Base-by-base conservation (phyloP, 345 rosid genomes). In the Ailanthus altissimus region DNA sequence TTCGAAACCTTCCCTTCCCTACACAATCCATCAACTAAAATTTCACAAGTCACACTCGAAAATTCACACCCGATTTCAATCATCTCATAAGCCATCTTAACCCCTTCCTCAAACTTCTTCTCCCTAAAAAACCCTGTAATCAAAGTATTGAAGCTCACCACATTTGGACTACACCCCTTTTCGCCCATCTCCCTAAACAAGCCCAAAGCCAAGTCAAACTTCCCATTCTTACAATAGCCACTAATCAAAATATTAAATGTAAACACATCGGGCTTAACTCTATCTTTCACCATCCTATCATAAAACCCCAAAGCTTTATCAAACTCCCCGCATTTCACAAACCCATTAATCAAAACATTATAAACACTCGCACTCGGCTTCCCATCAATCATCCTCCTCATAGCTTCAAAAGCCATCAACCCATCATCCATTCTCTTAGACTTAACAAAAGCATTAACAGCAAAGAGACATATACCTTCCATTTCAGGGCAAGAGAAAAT, bases 11-110 rank as follows among this genome's bases (percentile, higher is more conserved):
- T 69, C 26, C 87, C 87, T 78, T 77, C 87, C 78, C 87, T 89
- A 76, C 89, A 89, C 54, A 94, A 83, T 43, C 97, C 98, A 84
- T 88, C 88, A 53, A 91, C 88, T 70, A 94, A 73, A 86, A 94
- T 93, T 85, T 94, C 98, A 62, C 97, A 94, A 67, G 97, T 94
- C 5, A 81, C 93, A 26, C 70, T 81, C 0, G 97, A 94, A 75
- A 93, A 83, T 64, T 73, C 77, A 60, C 86, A 87, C 47, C 93
- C 89, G 23, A 89, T 46, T 66, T 89, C 92, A 65, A 88, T 83
- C 98, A 94, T 91, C 85, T 93, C 97, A 73, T 93, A 86, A 5
- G 90, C 97, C 95, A 94, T 86, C 70, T 77, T 83, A 8, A 93
- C 58, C 53, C 91, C 97, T 61, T 94, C 90, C 70, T 90, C 89